Base-by-base conservation (phyloP, 345 rosid genomes). In the Odontarrhena argentea region DNA sequence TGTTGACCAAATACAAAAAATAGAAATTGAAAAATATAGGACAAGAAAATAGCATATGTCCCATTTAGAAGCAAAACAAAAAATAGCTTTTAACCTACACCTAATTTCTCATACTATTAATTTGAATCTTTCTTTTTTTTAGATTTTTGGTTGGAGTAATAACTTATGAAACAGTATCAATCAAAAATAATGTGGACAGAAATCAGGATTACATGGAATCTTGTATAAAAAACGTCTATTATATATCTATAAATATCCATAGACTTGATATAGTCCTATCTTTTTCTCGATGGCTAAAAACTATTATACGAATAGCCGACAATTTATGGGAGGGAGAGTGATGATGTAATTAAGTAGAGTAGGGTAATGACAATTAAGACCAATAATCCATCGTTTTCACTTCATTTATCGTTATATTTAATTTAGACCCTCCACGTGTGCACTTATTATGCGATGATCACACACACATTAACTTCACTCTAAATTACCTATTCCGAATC, bases 351-450 rank as follows among this genome's bases (percentile, higher is more conserved):
- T 50, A 2, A 59, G 43, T 50, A 50, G 14, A 50, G 60, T 69
- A 41, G 66, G 74, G 60, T 69, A 60, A 60, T 32, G 43, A 51
- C 15, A 69, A 60, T 60, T 32, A 69, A 12, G 28, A 12, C 9
- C 45, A 41, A 41, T 41, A 59, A 69, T 34, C 38, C 47, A 61
- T 69, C 74, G 32, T 69, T 60, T 53, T 69, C 68, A 43, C 36
- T 60, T 52, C 55, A 52, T 69, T 61, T 8, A 60, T 70, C 41
- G 2, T 38, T 18, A 35, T 36, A 11, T 45, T 54, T 54, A 25
- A 54, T 70, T 34, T 53, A 44, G 56, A 53, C 34, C 55, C 25
- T 53, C 67, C 68, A 60, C 55, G 53, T 43, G 63, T 70, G 32
- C 54, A 34, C 46, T 60, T 69, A 9, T 24, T 24, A 53, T 61